Evolutionary conservation across 305 asterid genomes (phyloP).

Genomic region (Fraxinus sp.): DNA sequence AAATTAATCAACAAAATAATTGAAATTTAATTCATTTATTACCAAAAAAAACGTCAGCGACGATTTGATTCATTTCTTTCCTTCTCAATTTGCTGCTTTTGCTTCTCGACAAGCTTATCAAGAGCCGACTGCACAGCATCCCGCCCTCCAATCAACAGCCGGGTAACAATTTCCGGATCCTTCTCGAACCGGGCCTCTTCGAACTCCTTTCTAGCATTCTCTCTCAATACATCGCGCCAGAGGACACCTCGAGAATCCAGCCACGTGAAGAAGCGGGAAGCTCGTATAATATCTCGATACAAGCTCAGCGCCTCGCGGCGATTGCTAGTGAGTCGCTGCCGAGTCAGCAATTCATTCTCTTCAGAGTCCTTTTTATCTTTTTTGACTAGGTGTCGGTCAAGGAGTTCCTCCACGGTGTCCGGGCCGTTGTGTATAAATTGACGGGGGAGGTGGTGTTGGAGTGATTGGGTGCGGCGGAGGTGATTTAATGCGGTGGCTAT

Average conservation of each 20-base stretch:
- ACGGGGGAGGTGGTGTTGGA: constrained; percentile 20
- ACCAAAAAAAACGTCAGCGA: constrained; percentile 34
- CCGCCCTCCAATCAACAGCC: constrained; percentile 77
- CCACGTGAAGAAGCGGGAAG: constrained; percentile 85
- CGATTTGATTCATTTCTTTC: constrained; percentile 48
- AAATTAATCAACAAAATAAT: not conserved
- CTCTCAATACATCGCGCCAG: constrained; percentile 87
- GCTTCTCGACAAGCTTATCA: constrained; percentile 91
- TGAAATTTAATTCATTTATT: constrained; percentile 3
- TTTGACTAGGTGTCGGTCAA: constrained; percentile 68
- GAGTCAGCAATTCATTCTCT: constrained; percentile 50
- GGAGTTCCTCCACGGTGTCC: constrained; percentile 75
- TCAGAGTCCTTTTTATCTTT: constrained; percentile 38
- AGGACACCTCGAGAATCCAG: constrained; percentile 67
- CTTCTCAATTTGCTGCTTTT: constrained; percentile 67
- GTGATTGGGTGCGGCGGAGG: constrained; percentile 2
- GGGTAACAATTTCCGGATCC: constrained; percentile 79
- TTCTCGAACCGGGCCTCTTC: constrained; percentile 78
- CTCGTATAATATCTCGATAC: constrained; percentile 81
- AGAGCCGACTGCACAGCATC: constrained; percentile 84
- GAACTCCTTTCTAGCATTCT: constrained; percentile 83
- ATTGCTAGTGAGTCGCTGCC: constrained; percentile 72
- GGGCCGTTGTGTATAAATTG: constrained; percentile 68
- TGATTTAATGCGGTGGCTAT: constrained; percentile 31
- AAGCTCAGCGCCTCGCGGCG: constrained; percentile 87